Evolutionary conservation across 352 stramenopile species (phyloP), one percentile per base, ranked within the genome.

Genomic region (Plasmopara halstedii): DNA sequence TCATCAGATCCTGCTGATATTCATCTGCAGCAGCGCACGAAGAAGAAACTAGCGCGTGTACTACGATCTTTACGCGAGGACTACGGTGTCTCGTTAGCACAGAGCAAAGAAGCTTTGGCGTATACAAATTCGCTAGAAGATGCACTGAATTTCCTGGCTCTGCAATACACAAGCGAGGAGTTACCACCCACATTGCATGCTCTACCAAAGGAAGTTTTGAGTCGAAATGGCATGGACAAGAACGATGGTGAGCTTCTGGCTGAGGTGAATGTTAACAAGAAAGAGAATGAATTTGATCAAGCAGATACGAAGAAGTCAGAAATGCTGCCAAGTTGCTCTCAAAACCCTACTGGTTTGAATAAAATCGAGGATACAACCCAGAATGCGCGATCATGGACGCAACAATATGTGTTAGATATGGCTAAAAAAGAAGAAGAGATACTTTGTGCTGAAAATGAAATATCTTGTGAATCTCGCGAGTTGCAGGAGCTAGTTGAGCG

Each of bases 51-150:
- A 17, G 56, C 62, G 17, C 65, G 67, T 17, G 72, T 68, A 3
- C 29, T 86, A 10, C 42, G 52, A 6, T 46, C 63, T 18, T 47
- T 87, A n/a, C 58, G 50, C 6, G 69, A 83, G 14, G 67, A 85
- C 32, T 86, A 80, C 17, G 67, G 56, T 2, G 58, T 70, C 18
- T 48, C 51, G 6, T 46, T 64, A 19, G 48, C 33, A 10, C 56
- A 70, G 25, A 47, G 46, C 6, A 46, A 40, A 19, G 67, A 85
- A 21, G 74, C 74, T 15, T 56, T 87, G 17, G 46, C 37, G 27
- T 83, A 85, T 47, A 61, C 64, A 3, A 89, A 89, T 52, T 62
- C 66, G 2, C 59, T 82, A 22, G 78, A 87, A 49, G 74, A 89
- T 46, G 74, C 78, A 23, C 59, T 89, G 38, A 50, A 42, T 46